Evolutionary conservation across 352 stramenopile species (phyloP).

Genomic region (Globisporangium yorkense): DNA sequence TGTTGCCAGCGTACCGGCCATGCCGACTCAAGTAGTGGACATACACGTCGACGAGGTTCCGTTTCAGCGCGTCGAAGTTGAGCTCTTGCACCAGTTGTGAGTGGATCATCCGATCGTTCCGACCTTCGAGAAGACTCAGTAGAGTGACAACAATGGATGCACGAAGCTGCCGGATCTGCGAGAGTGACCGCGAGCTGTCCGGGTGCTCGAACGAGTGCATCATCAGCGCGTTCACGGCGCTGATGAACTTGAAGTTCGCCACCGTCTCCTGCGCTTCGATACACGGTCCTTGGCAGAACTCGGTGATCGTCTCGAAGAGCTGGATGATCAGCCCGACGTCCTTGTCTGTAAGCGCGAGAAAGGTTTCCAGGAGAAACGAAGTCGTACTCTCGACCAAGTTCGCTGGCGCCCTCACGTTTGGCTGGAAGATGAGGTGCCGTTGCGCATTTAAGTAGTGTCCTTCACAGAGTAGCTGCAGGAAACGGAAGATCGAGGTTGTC

Average conservation of each 20-base stretch:
- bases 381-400: conserved; percentile 69
- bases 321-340: conserved; percentile 56
- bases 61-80: conserved; percentile 63
- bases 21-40: conserved; percentile 32
- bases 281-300: conserved; percentile 76
- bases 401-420: conserved; percentile 15
- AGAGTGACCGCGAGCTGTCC: conserved; percentile 2
- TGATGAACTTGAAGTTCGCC: conserved; percentile 74
- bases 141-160: conserved; percentile 55
- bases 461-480: conserved; percentile 68
- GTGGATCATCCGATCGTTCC: conserved; percentile 50
- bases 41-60: conserved; percentile 58
- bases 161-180: conserved; percentile 31
- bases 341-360: conserved; percentile 38
- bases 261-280: conserved; percentile 67
- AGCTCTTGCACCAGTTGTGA: conserved; percentile 63
- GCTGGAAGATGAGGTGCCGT: conserved; percentile 44
- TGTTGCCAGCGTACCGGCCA: conserved; percentile 47
- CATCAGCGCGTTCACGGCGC: conserved; percentile 61
- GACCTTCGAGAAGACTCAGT: conserved; percentile 58
- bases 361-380: conserved; percentile 60
- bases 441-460: conserved; percentile 66
- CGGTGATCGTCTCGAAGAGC: conserved; percentile 69
- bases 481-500: conserved; percentile 57
- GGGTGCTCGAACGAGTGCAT: conserved; percentile 45